Conservation (phyloP, 2,329 filamentous ascomycete species). For the Epichloe uncinata region DNA sequence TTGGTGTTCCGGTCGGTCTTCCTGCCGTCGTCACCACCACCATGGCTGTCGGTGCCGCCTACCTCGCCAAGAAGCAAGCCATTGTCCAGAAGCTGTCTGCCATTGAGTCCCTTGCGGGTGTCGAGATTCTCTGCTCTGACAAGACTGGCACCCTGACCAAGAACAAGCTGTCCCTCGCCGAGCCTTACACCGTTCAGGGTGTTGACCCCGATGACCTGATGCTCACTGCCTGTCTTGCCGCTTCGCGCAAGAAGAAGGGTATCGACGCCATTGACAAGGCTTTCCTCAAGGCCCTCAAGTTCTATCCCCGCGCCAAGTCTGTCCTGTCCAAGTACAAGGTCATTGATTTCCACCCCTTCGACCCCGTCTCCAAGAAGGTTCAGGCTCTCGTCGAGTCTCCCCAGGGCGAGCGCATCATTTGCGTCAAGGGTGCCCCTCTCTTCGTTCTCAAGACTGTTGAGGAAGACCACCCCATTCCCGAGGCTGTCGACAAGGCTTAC, state of each 20-base stretch:
- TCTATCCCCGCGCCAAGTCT: conserved; percentile 70
- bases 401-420: conserved; percentile 71
- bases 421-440: conserved; percentile 82
- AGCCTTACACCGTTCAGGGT: conserved; percentile 71
- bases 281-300: conserved; percentile 74
- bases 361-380: conserved; percentile 90
- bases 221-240: conserved; percentile 81
- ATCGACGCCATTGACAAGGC: conserved; percentile 93
- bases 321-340: conserved; percentile 76
- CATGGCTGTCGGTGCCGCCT: conserved; percentile 86
- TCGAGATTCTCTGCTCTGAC: conserved; percentile 81
- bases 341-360: conserved; percentile 75
- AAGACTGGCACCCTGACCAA: conserved; percentile 83
- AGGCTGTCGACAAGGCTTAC: conserved; percentile 68
- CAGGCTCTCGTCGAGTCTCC: conserved; percentile 72
- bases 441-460: conserved; percentile 80
- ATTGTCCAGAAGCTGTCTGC: conserved; percentile 88
- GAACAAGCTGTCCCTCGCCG: conserved; percentile 81
- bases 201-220: conserved; percentile 81
- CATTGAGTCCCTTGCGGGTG: conserved; percentile 83
- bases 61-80: conserved; percentile 83
- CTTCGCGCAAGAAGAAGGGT: conserved; percentile 89
- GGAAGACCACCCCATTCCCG: conserved; percentile 67
- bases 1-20: conserved; percentile 86
- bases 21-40: conserved; percentile 88